Conservation (phyloP, 805 yeast genomes). For the Teunomyces gatunensis region DNA sequence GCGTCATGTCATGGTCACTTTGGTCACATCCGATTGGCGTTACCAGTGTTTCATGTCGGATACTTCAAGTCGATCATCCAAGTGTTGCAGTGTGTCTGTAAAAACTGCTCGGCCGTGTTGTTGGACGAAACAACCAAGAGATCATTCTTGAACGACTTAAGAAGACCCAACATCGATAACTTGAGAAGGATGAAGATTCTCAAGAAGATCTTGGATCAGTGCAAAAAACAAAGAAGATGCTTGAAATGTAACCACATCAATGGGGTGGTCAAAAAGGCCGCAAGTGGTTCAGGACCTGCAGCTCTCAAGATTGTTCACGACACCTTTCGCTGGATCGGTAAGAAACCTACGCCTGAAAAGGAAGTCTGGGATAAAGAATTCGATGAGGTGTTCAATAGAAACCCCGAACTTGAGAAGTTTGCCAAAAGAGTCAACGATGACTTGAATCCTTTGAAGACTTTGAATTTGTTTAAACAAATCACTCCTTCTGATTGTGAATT, state of each 20-base stretch:
- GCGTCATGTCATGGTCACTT: slow-evolving; percentile 98
- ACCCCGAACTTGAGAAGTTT: slow-evolving; percentile 87
- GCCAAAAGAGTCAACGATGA: slow-evolving; percentile 88
- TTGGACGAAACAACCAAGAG: slow-evolving; percentile 72
- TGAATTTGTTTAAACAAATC: slow-evolving; percentile 83
- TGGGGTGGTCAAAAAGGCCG: slow-evolving; percentile 97
- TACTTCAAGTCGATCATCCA: slow-evolving; percentile 89
- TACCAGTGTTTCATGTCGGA: slow-evolving; percentile 97
- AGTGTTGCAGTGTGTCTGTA: slow-evolving; percentile 88
- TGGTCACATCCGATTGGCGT: slow-evolving; percentile 88
- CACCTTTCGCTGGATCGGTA: slow-evolving; percentile 93
- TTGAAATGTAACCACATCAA: slow-evolving; percentile 81
- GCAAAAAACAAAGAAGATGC: slow-evolving; percentile 93
- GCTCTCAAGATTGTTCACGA: slow-evolving; percentile 94
- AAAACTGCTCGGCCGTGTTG: slow-evolving; percentile 76
- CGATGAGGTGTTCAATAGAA: slow-evolving; percentile 64
- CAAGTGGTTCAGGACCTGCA: slow-evolving; percentile 87
- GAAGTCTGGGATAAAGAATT: slow-evolving; percentile 85
- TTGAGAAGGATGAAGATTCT: slow-evolving; percentile 86
- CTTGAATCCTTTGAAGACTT: slow-evolving; percentile 85
- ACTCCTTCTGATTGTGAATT: slow-evolving; percentile 87
- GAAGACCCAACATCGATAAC: slow-evolving; percentile 87
- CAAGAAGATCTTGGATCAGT: slow-evolving; percentile 82
- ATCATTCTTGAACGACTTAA: slow-evolving; percentile 69
- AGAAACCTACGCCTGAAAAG: slow-evolving; percentile 82